Conservation (phyloP, 768 basidiomycete genomes). For the Termitomyces sp. region DNA sequence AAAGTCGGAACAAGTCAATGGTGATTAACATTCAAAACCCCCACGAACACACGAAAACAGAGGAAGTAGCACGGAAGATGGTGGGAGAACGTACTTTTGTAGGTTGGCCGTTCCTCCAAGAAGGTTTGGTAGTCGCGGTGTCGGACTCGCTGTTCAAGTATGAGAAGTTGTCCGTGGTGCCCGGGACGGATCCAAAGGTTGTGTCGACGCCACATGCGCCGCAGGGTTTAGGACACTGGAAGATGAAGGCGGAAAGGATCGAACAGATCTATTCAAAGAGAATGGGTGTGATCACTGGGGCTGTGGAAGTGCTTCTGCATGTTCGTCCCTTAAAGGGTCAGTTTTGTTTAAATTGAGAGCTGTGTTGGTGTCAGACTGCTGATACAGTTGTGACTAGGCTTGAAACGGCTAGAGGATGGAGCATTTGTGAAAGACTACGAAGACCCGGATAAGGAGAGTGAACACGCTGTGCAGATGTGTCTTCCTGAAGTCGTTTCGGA, state of each 20-base stretch:
- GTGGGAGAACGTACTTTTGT: constrained; percentile 76
- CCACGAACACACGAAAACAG: constrained; percentile 61
- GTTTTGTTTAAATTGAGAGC: constrained; percentile 12
- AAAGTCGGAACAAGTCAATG: constrained; percentile 93
- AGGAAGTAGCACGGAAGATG: constrained; percentile 72
- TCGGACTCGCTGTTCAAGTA: constrained; percentile 88
- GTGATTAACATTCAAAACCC: constrained; percentile 80
- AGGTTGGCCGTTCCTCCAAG: constrained; percentile 94
- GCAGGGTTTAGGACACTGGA: constrained; percentile 73
- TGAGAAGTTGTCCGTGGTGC: constrained; percentile 60
- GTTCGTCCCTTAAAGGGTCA: constrained; percentile 89
- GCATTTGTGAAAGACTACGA: constrained; percentile 97
- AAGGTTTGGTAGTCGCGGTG: constrained; percentile 82
- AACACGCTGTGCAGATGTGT: constrained; percentile 85
- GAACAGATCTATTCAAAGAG: constrained; percentile 87
- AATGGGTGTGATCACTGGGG: constrained; percentile 81
- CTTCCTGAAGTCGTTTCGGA: constrained; percentile 80
- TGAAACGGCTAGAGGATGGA: constrained; percentile 85
- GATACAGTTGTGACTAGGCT: constrained; percentile 44
- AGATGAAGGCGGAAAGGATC: constrained; percentile 74
- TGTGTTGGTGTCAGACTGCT: background rate
- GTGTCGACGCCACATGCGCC: constrained; percentile 72
- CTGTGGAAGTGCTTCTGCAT: constrained; percentile 79
- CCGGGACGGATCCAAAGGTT: constrained; percentile 49
- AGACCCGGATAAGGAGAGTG: constrained; percentile 71